phyloP scores from a whole-genome alignment of 2,329 filamentous ascomycete genomes.

The Pestalotiopsis sp. region DNA sequence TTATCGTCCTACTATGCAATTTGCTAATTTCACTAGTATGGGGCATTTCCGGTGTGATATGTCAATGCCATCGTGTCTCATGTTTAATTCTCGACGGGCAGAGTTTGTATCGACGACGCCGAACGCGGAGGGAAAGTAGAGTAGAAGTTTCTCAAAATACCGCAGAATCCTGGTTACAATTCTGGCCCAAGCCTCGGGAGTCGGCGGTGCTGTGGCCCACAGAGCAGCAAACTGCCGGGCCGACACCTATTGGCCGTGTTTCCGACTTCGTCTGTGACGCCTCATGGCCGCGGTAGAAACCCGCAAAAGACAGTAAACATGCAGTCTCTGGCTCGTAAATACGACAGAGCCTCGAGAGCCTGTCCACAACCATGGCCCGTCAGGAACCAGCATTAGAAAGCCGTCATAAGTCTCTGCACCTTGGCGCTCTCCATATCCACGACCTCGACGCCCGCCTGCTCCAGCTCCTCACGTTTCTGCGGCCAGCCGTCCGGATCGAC shows the following conservation, averaged over 20 bases:
- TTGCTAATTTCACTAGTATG: background rate
- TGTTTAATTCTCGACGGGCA: background rate
- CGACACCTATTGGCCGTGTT: background rate
- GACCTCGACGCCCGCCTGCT: slow-evolving; percentile 61
- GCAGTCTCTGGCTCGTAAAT: background rate
- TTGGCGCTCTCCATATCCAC: slow-evolving; percentile 60
- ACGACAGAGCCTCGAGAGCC: background rate
- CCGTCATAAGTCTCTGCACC: slow-evolving; percentile 49
- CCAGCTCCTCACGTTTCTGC: slow-evolving; percentile 54
- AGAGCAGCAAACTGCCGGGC: background rate
- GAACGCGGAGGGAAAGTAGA: background rate
- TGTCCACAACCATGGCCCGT: background rate
- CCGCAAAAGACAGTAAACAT: background rate
- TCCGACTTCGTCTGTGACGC: background rate
- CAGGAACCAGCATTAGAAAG: background rate
- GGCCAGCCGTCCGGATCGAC: slow-evolving; percentile 68
- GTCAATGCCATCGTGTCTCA: background rate
- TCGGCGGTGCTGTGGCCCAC: background rate
- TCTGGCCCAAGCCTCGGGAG: background rate
- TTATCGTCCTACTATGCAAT: background rate
- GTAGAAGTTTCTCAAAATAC: background rate
- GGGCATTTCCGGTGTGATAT: background rate
- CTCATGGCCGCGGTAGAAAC: background rate
- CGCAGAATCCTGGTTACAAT: background rate
- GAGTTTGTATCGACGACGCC: background rate